A percentile compares a stretch with the other conserved stretches of the same genome.
These are phyloP conservation scores for Torulaspora indica DNA, from an alignment of 805 yeast species.

Conservation along the genomic window DNA sequence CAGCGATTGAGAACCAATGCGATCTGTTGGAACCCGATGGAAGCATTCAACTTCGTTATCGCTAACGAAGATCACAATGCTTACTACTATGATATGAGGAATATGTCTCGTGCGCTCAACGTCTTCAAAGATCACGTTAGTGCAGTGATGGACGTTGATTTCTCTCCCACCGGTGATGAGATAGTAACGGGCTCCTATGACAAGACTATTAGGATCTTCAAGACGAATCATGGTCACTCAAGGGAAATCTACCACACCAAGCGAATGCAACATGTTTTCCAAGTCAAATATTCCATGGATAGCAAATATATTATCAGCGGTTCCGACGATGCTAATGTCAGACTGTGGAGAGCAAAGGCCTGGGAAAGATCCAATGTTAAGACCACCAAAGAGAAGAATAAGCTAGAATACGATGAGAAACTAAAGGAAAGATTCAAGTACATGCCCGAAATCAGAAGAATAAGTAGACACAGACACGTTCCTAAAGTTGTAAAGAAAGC, in stretches of 20 bases:
- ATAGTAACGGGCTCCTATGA: constrained; percentile 94
- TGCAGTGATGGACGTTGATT: constrained; percentile 92
- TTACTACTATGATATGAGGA: constrained; percentile 95
- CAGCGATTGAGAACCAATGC: constrained; percentile 79
- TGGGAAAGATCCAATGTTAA: constrained; percentile 79
- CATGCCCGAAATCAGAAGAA: constrained; percentile 94
- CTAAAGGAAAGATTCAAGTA: constrained; percentile 86
- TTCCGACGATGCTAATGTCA: constrained; percentile 91
- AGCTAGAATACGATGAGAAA: constrained; percentile 85
- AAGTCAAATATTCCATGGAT: constrained; percentile 82
- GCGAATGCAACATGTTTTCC: constrained; percentile 93
- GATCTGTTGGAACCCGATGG: constrained; percentile 96
- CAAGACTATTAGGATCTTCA: constrained; percentile 79
- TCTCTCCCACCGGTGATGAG: constrained; percentile 95
- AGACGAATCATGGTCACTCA: constrained; percentile 78
- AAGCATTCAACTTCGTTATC: constrained; percentile 87
- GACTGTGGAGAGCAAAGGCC: constrained; percentile 89
- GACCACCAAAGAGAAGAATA: constrained; percentile 71
- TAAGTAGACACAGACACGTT: constrained; percentile 85
- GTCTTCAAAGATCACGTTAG: constrained; percentile 94
- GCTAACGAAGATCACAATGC: constrained; percentile 94
- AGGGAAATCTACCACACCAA: constrained; percentile 94
- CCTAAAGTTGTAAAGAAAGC: constrained; percentile 88
- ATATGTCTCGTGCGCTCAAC: constrained; percentile 71
- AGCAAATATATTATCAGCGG: constrained; percentile 82